A percentile compares a stretch with the other conserved stretches of the same genome.
Evolutionary conservation across 345 rosid genomes (phyloP).

Genomic region (Populus tremula): DNA sequence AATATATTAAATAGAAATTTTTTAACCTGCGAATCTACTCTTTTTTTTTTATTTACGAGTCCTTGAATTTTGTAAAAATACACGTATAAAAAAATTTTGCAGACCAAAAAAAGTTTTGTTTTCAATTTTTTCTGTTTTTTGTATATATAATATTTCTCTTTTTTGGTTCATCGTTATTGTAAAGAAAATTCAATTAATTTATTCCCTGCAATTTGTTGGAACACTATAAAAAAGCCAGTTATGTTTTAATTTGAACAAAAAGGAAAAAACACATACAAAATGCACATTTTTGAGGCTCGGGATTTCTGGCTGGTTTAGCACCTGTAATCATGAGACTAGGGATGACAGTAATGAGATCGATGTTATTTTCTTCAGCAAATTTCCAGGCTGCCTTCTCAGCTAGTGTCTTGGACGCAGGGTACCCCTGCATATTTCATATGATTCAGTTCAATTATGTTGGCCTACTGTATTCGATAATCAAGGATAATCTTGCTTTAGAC

Average conservation of each 20-base stretch:
- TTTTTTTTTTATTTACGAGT: too few relatives aligned
- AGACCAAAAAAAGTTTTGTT: too few relatives aligned
- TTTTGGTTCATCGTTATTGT: too few relatives aligned
- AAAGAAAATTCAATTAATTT: conserved; percentile 16
- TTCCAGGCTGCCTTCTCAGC: conserved; percentile 79
- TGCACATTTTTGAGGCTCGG: not conserved
- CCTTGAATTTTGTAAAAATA: too few relatives aligned
- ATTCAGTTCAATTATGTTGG: not conserved
- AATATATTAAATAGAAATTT: too few relatives aligned
- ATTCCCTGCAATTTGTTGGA: conserved; percentile 48
- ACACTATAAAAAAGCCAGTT: not conserved
- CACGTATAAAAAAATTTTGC: too few relatives aligned
- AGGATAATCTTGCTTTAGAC: not conserved
- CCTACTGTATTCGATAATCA: not conserved
- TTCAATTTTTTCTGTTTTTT: too few relatives aligned
- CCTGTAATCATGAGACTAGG: conserved; percentile 78
- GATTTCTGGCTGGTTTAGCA: conserved; percentile 8
- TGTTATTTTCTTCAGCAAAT: conserved; percentile 61
- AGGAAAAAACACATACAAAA: not conserved
- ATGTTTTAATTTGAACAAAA: not conserved
- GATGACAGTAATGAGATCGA: conserved; percentile 66
- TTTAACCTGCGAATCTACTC: too few relatives aligned
- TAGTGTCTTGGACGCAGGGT: conserved; percentile 61
- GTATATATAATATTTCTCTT: too few relatives aligned
- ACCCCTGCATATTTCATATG: conserved; percentile 53